These are phyloP conservation scores for Spongospora subterranea DNA, from an alignment of 208 protist species.

Conservation along the genomic window DNA sequence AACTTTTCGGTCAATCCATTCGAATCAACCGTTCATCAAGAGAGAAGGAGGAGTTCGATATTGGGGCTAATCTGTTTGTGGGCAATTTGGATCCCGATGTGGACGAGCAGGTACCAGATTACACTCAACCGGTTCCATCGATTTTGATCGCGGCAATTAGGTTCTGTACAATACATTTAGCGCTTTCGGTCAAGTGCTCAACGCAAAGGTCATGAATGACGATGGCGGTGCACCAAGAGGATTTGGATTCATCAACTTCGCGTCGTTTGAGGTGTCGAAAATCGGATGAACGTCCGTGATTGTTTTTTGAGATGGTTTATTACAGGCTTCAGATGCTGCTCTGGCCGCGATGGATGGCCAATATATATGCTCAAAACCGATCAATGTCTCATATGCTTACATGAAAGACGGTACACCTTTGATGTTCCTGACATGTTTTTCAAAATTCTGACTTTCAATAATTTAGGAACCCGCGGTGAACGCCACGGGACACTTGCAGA, in stretches of 20 bases:
- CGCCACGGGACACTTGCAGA: constrained; percentile 77
- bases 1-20: constrained; percentile 85
- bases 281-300: background rate
- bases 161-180: constrained; percentile 73
- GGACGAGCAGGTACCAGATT: constrained; percentile 85
- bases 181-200: constrained; percentile 58
- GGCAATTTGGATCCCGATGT: constrained; percentile 86
- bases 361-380: constrained; percentile 81
- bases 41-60: constrained; percentile 61
- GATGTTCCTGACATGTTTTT: background rate
- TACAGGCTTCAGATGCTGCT: constrained; percentile 62
- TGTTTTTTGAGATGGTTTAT: background rate
- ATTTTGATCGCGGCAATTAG: constrained; percentile 84
- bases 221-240: constrained; percentile 79
- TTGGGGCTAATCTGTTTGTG: constrained; percentile 91
- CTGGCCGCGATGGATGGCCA: constrained; percentile 79
- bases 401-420: constrained; percentile 80
- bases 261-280: constrained; percentile 86
- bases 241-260: constrained; percentile 88
- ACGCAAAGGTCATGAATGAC: constrained; percentile 83
- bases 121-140: constrained; percentile 90
- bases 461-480: constrained; percentile 72
- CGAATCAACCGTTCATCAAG: constrained; percentile 75
- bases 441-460: background rate
- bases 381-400: constrained; percentile 85